Evolutionary conservation across 495 filamentous ascomycete genomes (phyloP).

Genomic region (Lophium mytilinum): DNA sequence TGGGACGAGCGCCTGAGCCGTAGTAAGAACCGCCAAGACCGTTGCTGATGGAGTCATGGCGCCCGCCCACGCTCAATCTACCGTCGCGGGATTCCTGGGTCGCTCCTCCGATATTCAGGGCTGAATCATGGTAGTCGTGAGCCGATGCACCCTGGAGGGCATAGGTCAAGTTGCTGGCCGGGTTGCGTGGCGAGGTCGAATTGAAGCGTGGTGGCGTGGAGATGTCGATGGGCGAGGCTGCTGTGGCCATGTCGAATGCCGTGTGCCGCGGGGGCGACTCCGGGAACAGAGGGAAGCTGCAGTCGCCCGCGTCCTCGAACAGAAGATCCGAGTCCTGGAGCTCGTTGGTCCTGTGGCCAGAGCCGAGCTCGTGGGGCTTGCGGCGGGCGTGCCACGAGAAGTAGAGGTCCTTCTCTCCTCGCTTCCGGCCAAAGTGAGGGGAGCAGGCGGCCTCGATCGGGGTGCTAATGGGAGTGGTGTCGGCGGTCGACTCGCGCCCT

Average conservation of each 20-base stretch:
- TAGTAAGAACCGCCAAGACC: slow-evolving; percentile 42
- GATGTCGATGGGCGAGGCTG: slow-evolving; percentile 58
- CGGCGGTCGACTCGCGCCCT: slow-evolving; percentile 28
- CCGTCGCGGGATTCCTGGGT: slow-evolving; percentile 27
- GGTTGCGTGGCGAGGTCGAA: slow-evolving; percentile 55
- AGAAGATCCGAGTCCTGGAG: slow-evolving; percentile 35
- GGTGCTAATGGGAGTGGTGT: slow-evolving; percentile 27
- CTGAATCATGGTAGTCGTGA: slow-evolving; percentile 18
- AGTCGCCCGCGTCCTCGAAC: slow-evolving; percentile 36
- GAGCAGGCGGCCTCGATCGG: slow-evolving; percentile 19
- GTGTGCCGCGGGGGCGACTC: slow-evolving; percentile 22
- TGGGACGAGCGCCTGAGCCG: slow-evolving; percentile 74
- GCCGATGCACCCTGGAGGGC: slow-evolving; percentile 47
- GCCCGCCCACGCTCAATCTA: slow-evolving; percentile 54
- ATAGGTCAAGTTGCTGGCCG: slow-evolving; percentile 55
- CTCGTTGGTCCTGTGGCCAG: slow-evolving; percentile 16
- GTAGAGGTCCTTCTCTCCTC: slow-evolving; percentile 29
- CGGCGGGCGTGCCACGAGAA: slow-evolving; percentile 33
- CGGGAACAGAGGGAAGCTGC: slow-evolving; percentile 41
- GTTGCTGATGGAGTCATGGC: slow-evolving; percentile 65
- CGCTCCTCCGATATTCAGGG: slow-evolving; percentile 24
- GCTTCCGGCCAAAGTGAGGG: slow-evolving; percentile 13
- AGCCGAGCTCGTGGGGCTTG: slow-evolving; percentile 30
- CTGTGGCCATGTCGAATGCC: slow-evolving; percentile 40
- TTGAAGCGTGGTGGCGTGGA: slow-evolving; percentile 48